Evolutionary conservation across 2,329 filamentous ascomycete species (phyloP), one percentile per base, ranked within the genome.

Genomic region (Torrubiella hemipterigena): DNA sequence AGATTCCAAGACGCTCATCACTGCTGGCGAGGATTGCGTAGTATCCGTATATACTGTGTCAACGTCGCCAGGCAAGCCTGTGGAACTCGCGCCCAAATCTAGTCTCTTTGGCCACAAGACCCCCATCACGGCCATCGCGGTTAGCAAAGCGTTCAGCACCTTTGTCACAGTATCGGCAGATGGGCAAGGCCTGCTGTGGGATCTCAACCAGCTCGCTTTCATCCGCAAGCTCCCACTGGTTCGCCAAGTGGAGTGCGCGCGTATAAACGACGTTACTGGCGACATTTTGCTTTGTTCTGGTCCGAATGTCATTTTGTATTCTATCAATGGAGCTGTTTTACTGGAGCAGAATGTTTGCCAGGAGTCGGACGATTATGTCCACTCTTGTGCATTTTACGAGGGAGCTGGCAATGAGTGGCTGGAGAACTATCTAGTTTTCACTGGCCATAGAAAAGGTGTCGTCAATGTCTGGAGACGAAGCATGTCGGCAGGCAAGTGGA

Each of bases 331-430:
- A 4, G 74, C 81, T 6, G 54, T 87, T 1, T 63, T 98, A 3
- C 63, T 95, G 0, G 77, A 91, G 35, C 84, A 94, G 52, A 79
- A 81, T 21, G 72, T 94, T 1, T 91, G 84, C 44, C 68, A 48
- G 3, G 61, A 65, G 21, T 62, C 68, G 8, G 82, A 89, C 16
- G 89, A 95, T 48, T 76, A 69, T 20, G 76, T 95, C 3, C 67
- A 83, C 29, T 77, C 80, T 2, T 91, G 86, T 40, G 83, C 87
- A 3, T 94, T 94, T 53, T 96, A 96, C 56, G 87, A 96, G 52
- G 89, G 89, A 0, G 71, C 77, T 0, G 81, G 79, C 3, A 91
- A 86, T 44, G 91, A 96, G 56, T 96, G 87, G 84, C 65, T 94
- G 4, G 84, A 93, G 55, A 78, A 80, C 33, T 78, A 80, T 38